These are phyloP conservation scores for Hypoxylon rubiginosum DNA, from an alignment of 2,329 filamentous ascomycete genomes.

Conservation along the genomic window DNA sequence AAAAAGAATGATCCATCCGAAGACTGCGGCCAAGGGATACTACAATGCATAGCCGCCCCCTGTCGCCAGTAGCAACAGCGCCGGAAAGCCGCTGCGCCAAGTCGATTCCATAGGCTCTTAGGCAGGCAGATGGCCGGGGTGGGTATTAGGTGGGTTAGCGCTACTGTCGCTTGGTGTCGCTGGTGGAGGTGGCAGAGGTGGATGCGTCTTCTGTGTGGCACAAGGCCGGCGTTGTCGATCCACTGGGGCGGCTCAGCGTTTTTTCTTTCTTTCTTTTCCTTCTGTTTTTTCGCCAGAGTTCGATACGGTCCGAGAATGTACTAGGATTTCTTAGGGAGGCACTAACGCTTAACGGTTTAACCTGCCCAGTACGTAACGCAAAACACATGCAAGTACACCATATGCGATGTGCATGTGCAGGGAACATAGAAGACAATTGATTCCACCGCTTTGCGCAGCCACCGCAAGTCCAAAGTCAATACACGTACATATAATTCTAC, in stretches of 20 bases:
- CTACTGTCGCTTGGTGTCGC: slow-evolving; percentile 1
- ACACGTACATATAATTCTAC: slow-evolving; percentile 30
- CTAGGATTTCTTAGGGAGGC: background rate
- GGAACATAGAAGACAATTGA: slow-evolving; percentile 15
- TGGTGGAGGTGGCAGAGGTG: background rate
- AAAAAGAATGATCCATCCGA: slow-evolving; percentile 17
- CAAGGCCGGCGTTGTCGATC: slow-evolving; percentile 10
- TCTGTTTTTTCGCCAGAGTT: slow-evolving; percentile 4
- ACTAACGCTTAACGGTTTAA: slow-evolving; percentile 1
- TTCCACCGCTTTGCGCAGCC: slow-evolving; percentile 41
- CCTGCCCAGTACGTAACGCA: background rate
- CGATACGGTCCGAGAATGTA: slow-evolving; percentile 32
- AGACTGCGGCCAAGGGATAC: slow-evolving; percentile 26
- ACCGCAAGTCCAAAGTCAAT: slow-evolving; percentile 21
- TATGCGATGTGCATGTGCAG: slow-evolving; percentile 14
- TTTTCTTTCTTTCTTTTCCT: background rate
- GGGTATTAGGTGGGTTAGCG: slow-evolving; percentile 2
- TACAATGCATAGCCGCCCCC: slow-evolving; percentile 37
- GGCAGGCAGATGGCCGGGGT: background rate
- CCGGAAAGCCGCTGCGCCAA: slow-evolving; percentile 28
- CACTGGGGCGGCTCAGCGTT: slow-evolving; percentile 33
- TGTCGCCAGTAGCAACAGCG: slow-evolving; percentile 28
- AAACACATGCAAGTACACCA: slow-evolving; percentile 2
- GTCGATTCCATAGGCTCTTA: slow-evolving; percentile 32
- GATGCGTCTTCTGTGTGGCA: slow-evolving; percentile 19